Base-by-base conservation (phyloP, 768 basidiomycete species). In the Naganishia friedmannii region DNA sequence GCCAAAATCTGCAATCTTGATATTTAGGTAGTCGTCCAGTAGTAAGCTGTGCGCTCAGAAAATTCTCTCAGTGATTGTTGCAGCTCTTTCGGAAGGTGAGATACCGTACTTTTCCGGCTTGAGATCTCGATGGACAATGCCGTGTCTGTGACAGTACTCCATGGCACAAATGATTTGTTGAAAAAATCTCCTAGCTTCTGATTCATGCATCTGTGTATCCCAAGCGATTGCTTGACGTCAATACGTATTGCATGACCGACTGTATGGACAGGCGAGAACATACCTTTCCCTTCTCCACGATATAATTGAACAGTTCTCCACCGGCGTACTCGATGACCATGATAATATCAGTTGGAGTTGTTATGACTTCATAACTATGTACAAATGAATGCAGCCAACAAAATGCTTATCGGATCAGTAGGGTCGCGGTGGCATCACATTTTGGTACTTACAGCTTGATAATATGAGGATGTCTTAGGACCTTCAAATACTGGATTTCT, bases 1-100 rank as follows among this genome's bases (percentile, higher is more conserved):
- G 1, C 96, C 96, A 79, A 98, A 99, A 84, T 99, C 96, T n/a
- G 93, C 94, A 72, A 99, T 97, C 83, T 99, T 99, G 82, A 98
- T 83, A 72, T 85, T 84, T 31, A 82, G 75, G 67, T 82, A 77
- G 31, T 82, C 81, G 71, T 82, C 82, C 32, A 83, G 76, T 65
- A 81, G 75, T 7, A 82, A 74, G 67, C 80, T 82, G 13, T 42
- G 23, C 31, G 26, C 13, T 29, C 3, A 21, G 39, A 60, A 45
- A 9, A 46, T 19, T 12, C 8, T 23, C 23, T 69, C 26, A 71
- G 55, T 19, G 53, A 13, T 21, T 51, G n/a, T 5, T 15, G 6
- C 15, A 13, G 34, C 37, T 7, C 21, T 17, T 15, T 7, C 10
- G 13, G 45, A 34, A 42, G 3, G 1, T 8, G 13, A 26, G 15